Evolutionary conservation across 768 basidiomycete species (phyloP).

Genomic region (Paxillus ammoniavirescens): DNA sequence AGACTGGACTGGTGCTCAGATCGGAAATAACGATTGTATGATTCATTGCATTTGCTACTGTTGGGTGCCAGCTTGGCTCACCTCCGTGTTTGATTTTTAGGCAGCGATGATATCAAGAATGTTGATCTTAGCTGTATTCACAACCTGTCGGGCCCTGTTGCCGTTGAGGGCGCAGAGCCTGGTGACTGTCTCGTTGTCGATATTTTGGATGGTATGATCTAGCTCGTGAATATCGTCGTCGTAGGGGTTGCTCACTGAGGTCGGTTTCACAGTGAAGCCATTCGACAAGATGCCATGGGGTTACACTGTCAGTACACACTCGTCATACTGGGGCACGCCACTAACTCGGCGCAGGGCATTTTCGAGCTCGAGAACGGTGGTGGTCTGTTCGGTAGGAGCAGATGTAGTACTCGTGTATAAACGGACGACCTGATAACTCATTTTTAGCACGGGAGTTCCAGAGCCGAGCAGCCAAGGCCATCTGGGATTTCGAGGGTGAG

Average conservation of each 20-base stretch:
- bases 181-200: slow-evolving; percentile 81
- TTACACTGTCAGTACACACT: slow-evolving; percentile 49
- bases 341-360: slow-evolving; percentile 50
- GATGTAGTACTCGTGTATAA: not conserved
- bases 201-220: slow-evolving; percentile 61
- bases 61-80: not conserved
- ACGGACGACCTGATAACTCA: not conserved
- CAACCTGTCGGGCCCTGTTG: slow-evolving; percentile 75
- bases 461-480: slow-evolving; percentile 71
- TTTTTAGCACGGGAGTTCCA: slow-evolving; percentile 59
- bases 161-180: slow-evolving; percentile 72
- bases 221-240: not conserved
- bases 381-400: slow-evolving; percentile 58
- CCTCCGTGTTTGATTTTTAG: slow-evolving; percentile 27
- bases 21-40: slow-evolving; percentile 72
- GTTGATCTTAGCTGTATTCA: slow-evolving; percentile 67
- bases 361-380: slow-evolving; percentile 75
- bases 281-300: slow-evolving; percentile 83
- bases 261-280: slow-evolving; percentile 44
- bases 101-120: slow-evolving; percentile 64
- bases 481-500: slow-evolving; percentile 74
- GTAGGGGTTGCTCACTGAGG: not conserved
- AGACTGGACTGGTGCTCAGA: slow-evolving; percentile 83
- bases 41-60: not conserved
- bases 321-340: not conserved